A percentile compares a stretch with the other conserved stretches of the same genome.
phyloP scores from a whole-genome alignment of 257 asterid species.

The Datura wrightii region DNA sequence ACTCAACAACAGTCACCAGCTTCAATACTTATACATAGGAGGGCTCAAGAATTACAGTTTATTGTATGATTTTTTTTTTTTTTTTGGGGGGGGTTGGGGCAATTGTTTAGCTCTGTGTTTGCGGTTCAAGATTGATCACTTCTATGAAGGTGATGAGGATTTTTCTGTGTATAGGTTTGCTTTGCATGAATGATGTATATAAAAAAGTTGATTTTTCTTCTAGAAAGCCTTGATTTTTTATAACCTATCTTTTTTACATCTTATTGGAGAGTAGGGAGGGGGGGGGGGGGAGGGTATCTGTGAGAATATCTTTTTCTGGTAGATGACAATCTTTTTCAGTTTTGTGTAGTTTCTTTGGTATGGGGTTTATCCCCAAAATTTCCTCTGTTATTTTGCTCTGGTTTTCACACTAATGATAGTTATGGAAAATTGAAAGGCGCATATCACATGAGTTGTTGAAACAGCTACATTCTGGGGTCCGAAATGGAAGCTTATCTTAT shows the following conservation, averaged over 20 bases:
- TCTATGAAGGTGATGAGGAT: background rate
- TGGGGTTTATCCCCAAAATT: background rate
- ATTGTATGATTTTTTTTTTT: background rate
- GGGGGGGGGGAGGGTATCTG: background rate
- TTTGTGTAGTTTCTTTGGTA: background rate
- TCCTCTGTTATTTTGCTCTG: background rate
- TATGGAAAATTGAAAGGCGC: conserved; percentile 14
- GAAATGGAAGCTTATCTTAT: background rate
- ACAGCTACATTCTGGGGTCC: conserved; percentile 19
- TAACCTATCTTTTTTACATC: background rate
- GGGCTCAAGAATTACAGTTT: background rate
- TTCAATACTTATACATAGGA: background rate
- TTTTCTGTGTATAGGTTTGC: background rate
- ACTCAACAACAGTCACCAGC: conserved; percentile 4
- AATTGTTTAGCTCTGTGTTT: background rate
- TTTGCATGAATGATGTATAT: background rate
- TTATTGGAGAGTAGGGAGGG: background rate
- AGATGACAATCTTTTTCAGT: conserved; percentile 20
- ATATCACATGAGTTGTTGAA: conserved; percentile 40
- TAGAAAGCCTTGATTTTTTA: background rate
- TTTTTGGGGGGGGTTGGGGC: too few species aligned
- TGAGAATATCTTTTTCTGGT: conserved; percentile 9
- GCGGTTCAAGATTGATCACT: background rate
- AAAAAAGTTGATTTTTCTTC: background rate
- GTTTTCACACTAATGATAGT: background rate